Conservation (phyloP, 805 yeast species). For the Grigorovia jiainica region DNA sequence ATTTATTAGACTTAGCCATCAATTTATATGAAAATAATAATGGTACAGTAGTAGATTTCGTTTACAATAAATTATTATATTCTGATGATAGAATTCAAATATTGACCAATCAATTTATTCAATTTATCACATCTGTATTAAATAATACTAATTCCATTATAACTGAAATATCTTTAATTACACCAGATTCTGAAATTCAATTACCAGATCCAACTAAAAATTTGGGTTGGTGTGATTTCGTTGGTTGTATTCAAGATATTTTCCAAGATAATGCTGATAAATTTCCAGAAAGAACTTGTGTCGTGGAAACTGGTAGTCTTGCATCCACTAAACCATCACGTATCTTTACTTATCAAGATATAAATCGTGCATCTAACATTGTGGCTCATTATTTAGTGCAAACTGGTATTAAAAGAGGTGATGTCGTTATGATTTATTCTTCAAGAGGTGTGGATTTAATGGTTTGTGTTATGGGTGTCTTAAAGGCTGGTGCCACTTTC, state of each 20-base stretch:
- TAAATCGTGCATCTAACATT: constrained; percentile 84
- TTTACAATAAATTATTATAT: constrained; percentile 70
- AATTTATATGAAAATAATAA: constrained; percentile 12
- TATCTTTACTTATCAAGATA: constrained; percentile 74
- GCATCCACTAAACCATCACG: constrained; percentile 46
- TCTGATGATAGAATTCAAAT: constrained; percentile 57
- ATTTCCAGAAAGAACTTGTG: constrained; percentile 83
- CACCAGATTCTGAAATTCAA: constrained; percentile 46
- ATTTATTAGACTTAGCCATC: constrained; percentile 39
- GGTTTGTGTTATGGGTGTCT: constrained; percentile 95
- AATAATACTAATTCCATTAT: constrained; percentile 34
- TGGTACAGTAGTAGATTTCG: constrained; percentile 13
- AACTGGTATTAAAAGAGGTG: constrained; percentile 81
- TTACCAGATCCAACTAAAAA: constrained; percentile 85
- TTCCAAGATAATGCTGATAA: constrained; percentile 78
- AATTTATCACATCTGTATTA: constrained; percentile 36
- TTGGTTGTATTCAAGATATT: constrained; percentile 96
- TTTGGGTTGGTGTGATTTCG: constrained; percentile 81
- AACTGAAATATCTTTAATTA: constrained; percentile 58
- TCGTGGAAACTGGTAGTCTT: constrained; percentile 74
- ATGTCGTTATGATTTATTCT: constrained; percentile 95
- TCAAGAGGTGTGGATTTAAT: constrained; percentile 94
- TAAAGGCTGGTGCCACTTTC: constrained; percentile 97
- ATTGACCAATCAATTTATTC: constrained; percentile 62
- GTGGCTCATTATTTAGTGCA: constrained; percentile 81